Percentiles rank a stretch among this genome's conserved stretches.
phyloP scores from a whole-genome alignment of 148 eudicot species.

The Nepenthes gracilis region DNA sequence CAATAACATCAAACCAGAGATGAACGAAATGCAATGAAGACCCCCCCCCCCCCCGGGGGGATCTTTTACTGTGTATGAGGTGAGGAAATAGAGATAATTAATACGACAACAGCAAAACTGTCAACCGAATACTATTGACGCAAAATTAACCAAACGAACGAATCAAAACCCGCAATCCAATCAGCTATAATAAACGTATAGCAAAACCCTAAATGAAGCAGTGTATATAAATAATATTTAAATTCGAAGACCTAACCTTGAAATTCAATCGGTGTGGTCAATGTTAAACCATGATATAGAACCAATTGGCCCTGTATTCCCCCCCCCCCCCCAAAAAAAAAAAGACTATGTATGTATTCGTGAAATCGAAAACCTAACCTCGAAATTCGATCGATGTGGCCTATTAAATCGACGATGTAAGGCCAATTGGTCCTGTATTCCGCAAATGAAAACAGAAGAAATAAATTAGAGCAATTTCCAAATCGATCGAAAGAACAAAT shows the following conservation, averaged over 20 bases:
- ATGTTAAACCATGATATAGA: conserved; percentile 1
- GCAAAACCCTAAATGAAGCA: neutral
- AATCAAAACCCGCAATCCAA: conserved; percentile 9
- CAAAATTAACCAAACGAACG: neutral
- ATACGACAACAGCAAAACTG: no score
- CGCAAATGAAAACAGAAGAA: neutral
- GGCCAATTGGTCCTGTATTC: no score
- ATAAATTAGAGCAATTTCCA: neutral
- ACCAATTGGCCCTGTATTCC: neutral
- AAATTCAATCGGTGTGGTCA: conserved; percentile 12
- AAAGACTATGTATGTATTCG: no score
- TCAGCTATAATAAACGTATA: neutral
- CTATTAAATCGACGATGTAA: no score
- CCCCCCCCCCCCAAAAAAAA: neutral
- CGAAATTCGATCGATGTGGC: no score
- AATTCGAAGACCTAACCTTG: conserved; percentile 13
- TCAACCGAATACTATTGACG: no score
- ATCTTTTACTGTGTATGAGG: no score
- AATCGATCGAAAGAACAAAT: neutral
- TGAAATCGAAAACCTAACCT: no score
- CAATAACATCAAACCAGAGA: no score
- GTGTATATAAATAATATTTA: neutral
- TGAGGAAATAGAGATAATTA: no score
- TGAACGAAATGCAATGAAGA: no score
- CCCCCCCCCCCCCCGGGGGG: no score